phyloP scores from a whole-genome alignment of 768 basidiomycete genomes.

The Coprinopsis sp. region DNA sequence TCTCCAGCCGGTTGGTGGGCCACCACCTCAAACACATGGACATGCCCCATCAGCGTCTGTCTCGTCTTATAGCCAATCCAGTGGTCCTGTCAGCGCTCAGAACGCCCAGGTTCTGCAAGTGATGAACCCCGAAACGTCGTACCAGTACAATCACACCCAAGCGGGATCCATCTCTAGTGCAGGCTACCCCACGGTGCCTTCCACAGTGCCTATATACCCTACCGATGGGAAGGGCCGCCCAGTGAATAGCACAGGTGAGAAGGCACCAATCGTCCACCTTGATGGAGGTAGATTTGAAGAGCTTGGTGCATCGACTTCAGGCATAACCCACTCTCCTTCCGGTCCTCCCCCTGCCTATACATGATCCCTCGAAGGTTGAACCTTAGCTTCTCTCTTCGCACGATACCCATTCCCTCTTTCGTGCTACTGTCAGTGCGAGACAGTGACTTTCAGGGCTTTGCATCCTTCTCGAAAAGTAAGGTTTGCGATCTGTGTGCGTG shows the following conservation, averaged over 20 bases:
- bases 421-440: no score
- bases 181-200: conserved; percentile 13
- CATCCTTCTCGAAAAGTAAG: no score
- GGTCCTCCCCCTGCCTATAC: conserved; percentile 26
- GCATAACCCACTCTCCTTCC: conserved; percentile 4
- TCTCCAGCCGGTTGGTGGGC: not conserved
- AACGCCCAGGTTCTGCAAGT: conserved; percentile 38
- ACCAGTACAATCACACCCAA: not conserved
- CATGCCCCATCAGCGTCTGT: not conserved
- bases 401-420: not conserved
- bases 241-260: conserved; percentile 21
- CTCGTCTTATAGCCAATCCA: conserved; percentile 23
- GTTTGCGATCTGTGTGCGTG: no score
- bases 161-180: conserved; percentile 21
- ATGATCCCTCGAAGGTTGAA: not conserved
- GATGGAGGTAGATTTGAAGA: conserved; percentile 34
- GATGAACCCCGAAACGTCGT: conserved; percentile 29
- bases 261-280: conserved; percentile 33
- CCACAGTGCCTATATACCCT: not conserved
- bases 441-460: no score
- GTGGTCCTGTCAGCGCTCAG: conserved; percentile 39
- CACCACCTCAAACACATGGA: not conserved
- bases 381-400: not conserved
- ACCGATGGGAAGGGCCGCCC: conserved; percentile 30
- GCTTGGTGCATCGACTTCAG: conserved; percentile 5